A percentile compares a stretch with the other conserved stretches of the same genome.
Conservation (phyloP, 331 rosid genomes). For the Acacia concinna region DNA sequence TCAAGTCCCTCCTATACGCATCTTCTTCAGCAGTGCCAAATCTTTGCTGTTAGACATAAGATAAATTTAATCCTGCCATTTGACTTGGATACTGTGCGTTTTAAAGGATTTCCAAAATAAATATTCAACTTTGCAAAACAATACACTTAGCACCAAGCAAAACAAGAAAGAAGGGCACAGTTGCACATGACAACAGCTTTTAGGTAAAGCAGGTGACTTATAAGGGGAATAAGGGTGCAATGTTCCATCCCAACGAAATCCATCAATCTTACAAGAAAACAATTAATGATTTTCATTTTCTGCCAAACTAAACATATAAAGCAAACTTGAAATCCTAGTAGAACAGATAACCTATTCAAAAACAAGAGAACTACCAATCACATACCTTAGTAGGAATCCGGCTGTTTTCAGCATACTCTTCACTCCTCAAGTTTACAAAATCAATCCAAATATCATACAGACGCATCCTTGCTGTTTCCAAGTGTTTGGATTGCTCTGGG, state of each 20-base stretch:
- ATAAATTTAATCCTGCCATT: constrained; percentile 21
- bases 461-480: constrained; percentile 97
- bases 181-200: background rate
- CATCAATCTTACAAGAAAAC: background rate
- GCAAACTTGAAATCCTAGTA: background rate
- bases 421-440: constrained; percentile 86
- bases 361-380: background rate
- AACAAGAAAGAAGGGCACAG: background rate
- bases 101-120: constrained; percentile 13
- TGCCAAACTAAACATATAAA: background rate
- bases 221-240: background rate
- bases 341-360: background rate
- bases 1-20: constrained; percentile 95
- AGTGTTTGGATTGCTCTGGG: constrained; percentile 94
- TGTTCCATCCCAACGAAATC: constrained; percentile 9
- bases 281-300: background rate
- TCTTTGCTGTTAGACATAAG: constrained; percentile 61
- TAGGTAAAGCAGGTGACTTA: constrained; percentile 6
- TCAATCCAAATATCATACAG: constrained; percentile 81
- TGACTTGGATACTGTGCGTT: constrained; percentile 20
- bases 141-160: constrained; percentile 9
- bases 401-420: constrained; percentile 82
- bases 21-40: constrained; percentile 90
- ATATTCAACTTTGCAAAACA: constrained; percentile 10
- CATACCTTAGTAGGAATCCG: constrained; percentile 87